These are phyloP conservation scores for Polygonum maritimum DNA, from an alignment of 148 eudicot species.

Conservation along the genomic window DNA sequence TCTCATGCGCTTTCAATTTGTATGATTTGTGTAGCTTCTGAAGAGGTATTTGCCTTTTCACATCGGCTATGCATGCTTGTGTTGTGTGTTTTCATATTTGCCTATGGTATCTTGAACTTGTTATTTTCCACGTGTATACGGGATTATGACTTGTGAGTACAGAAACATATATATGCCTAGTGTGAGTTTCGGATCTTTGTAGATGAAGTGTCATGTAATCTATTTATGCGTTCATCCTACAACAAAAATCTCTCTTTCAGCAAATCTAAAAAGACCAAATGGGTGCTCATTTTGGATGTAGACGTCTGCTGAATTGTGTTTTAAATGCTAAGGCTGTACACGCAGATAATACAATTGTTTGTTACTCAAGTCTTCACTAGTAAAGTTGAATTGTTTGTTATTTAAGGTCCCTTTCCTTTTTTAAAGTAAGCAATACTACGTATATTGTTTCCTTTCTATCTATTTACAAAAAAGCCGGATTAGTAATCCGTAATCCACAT, in stretches of 20 bases:
- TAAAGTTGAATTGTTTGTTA: too few species aligned
- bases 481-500: too few species aligned
- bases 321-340: background rate
- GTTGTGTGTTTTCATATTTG: background rate
- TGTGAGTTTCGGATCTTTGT: background rate
- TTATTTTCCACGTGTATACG: background rate
- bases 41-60: background rate
- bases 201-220: background rate
- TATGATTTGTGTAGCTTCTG: conserved; percentile 13
- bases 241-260: too few species aligned
- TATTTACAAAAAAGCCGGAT: too few species aligned
- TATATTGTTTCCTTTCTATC: too few species aligned
- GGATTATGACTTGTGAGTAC: background rate
- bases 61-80: background rate
- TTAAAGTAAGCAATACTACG: too few species aligned
- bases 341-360: background rate
- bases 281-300: conserved; percentile 31
- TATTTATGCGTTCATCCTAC: background rate
- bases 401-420: too few species aligned
- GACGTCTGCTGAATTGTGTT: background rate
- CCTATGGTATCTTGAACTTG: background rate
- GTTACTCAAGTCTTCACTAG: too few species aligned
- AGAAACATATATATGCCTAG: background rate
- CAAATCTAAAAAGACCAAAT: conserved; percentile 15
- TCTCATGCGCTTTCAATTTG: conserved; percentile 43